phyloP scores from a whole-genome alignment of 352 stramenopile genomes.

The Achlya hypogyna region DNA sequence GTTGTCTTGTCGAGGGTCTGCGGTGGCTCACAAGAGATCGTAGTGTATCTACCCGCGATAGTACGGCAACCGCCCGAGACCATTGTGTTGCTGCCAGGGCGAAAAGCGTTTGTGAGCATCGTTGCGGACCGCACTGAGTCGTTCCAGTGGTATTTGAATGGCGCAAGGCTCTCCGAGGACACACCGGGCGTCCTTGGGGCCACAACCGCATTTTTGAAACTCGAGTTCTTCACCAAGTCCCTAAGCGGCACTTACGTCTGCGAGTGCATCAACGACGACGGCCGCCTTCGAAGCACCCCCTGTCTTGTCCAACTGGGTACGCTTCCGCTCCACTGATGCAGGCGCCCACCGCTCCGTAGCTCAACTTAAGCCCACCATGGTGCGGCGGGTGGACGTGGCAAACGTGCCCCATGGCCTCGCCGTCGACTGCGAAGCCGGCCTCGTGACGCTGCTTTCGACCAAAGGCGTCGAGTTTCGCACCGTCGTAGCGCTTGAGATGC shows the following conservation, averaged over 20 bases:
- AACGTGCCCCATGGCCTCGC: neutral
- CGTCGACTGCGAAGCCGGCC: neutral
- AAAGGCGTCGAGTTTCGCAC: neutral
- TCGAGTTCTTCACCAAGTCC: constrained; percentile 17
- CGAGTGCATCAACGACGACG: constrained; percentile 14
- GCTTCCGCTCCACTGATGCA: neutral
- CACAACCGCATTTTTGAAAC: neutral
- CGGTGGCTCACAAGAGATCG: neutral
- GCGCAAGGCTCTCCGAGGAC: neutral
- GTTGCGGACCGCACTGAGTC: neutral
- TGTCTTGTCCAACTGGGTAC: constrained; percentile 3
- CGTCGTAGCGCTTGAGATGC: neutral
- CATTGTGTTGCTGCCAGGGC: neutral
- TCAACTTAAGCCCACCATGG: neutral
- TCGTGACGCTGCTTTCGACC: neutral
- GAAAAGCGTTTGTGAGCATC: constrained; percentile 7
- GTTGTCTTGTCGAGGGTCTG: neutral
- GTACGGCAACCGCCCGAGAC: neutral
- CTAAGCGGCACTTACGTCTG: constrained; percentile 10
- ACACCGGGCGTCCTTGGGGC: neutral
- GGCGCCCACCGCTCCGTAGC: neutral
- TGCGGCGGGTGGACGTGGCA: neutral
- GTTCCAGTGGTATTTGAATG: constrained; percentile 12
- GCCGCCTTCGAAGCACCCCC: neutral
- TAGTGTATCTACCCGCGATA: constrained; percentile 9